Evolutionary conservation across 805 yeast genomes (phyloP), one percentile per base, ranked within the genome.

Genomic region (Nakazawaea ambrosiae): DNA sequence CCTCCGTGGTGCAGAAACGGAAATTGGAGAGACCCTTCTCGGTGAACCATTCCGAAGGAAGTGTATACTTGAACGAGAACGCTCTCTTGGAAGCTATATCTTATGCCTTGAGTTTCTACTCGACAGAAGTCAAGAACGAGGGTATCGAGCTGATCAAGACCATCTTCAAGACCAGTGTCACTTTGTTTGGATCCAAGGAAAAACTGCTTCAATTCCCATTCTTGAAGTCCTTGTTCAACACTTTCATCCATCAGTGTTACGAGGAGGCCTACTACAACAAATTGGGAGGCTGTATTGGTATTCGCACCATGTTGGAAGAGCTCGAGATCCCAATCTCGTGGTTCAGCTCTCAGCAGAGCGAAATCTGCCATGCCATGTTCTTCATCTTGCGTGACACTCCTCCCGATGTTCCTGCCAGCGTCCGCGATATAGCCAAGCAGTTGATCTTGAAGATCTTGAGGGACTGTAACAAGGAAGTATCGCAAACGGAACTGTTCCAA

Each of bases 301-400:
- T 92, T 33, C 69, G 75, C 46, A 75, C 87, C 2, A 66, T 90
- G 65, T 68, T 87, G 27, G 70, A 73, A 31, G 92, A 81, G 31
- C 60, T 82, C 24, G 70, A 61, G 1, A 73, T 86, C 32, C 85
- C 96, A 1, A 62, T 76, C 3, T 61, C 67, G 2, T 88, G 95
- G 78, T 77, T 90, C 52, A 70, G 73, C 38, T 72, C 76, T 31
- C 73, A 90, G 26, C 96, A 88, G 51, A 71, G 83, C 47, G 97
- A 92, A 53, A 67, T 92, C 24, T 77, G 86, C 2, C 72, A 95
- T 32, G 87, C 96, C 0, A 72, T 92, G 56, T 78, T 90, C 46
- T 94, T 88, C 59, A 95, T 90, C 3, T 64, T 90, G 43, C 75
- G 95, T 51, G 99, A 92, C 50, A 81, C 94, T 0, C 89, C 95